Evolutionary conservation across 129 eudicot species (phyloP).

Genomic region (Tanacetum coccineum): DNA sequence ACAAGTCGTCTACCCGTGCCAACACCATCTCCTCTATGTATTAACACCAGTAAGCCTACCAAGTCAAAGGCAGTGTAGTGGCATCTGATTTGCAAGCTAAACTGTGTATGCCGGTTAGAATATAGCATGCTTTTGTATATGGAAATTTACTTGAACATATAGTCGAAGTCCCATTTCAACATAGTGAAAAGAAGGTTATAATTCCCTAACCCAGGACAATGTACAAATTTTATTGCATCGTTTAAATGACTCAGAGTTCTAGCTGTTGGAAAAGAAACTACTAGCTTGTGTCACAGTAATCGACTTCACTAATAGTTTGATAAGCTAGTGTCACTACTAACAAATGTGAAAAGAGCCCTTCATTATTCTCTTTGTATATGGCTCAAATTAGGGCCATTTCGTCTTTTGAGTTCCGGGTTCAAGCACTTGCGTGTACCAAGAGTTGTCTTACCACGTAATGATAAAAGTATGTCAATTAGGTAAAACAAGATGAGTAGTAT

Average conservation of each 20-base stretch:
- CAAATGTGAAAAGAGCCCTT: not conserved
- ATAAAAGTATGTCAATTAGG: too few species aligned
- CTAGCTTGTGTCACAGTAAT: not conserved
- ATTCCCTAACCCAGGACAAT: not conserved
- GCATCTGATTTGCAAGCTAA: constrained; percentile 21
- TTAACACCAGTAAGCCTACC: constrained; percentile 29
- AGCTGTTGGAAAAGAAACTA: constrained; percentile 4
- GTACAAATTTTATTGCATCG: too few species aligned
- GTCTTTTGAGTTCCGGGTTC: too few species aligned
- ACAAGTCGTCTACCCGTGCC: constrained; percentile 37
- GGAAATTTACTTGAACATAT: constrained; percentile 18
- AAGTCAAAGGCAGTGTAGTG: constrained; percentile 17
- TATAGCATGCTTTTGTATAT: constrained; percentile 27
- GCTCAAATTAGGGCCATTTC: too few species aligned
- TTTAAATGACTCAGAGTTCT: not conserved
- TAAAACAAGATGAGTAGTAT: too few species aligned
- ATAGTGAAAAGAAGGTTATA: constrained; percentile 6
- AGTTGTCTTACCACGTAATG: too few species aligned
- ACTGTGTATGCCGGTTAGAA: not conserved
- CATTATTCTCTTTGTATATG: too few species aligned
- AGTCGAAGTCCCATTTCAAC: constrained; percentile 10
- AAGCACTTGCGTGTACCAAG: too few species aligned
- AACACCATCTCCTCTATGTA: constrained; percentile 36
- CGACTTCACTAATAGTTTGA: not conserved
- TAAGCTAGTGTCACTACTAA: not conserved